Conservation (phyloP, 352 stramenopile species). For the Phytopythium cucurbitacearum region DNA sequence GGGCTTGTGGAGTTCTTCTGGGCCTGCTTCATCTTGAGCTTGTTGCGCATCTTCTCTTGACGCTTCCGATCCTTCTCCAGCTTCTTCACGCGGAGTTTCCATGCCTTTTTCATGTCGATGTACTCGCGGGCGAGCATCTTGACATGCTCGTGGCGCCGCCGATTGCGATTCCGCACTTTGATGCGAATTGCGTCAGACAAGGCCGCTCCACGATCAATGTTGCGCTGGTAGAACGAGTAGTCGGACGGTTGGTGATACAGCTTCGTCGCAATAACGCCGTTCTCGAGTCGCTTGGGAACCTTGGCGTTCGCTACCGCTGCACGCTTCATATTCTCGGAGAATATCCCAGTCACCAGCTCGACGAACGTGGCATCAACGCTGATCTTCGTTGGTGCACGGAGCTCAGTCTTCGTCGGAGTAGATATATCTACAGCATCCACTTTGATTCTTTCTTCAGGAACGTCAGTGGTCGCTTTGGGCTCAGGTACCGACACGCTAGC, state of each 20-base stretch:
- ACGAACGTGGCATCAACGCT: conserved; percentile 65
- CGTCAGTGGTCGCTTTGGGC: too few species aligned
- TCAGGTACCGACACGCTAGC: background rate
- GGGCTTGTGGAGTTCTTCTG: conserved; percentile 22
- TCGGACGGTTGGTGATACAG: conserved; percentile 72
- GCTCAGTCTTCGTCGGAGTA: background rate
- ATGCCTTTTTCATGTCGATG: conserved; percentile 73
- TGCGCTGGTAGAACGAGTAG: conserved; percentile 71
- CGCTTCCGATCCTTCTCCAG: conserved; percentile 86
- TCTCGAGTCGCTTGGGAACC: conserved; percentile 49
- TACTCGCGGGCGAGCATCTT: conserved; percentile 76
- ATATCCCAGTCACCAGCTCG: conserved; percentile 54
- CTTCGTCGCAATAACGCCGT: conserved; percentile 41
- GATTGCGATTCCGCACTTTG: conserved; percentile 66
- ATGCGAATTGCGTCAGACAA: conserved; percentile 51
- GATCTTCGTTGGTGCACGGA: conserved; percentile 28
- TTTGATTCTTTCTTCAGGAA: background rate
- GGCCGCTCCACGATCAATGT: conserved; percentile 45
- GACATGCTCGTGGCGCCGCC: conserved; percentile 56
- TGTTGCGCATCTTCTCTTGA: conserved; percentile 73
- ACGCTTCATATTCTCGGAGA: conserved; percentile 60
- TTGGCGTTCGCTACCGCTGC: conserved; percentile 41
- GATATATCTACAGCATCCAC: background rate
- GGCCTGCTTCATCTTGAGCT: conserved; percentile 60
- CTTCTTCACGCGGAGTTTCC: conserved; percentile 82